phyloP scores from a whole-genome alignment of 164 flowering plant species.

The Brasenia schreberi region DNA sequence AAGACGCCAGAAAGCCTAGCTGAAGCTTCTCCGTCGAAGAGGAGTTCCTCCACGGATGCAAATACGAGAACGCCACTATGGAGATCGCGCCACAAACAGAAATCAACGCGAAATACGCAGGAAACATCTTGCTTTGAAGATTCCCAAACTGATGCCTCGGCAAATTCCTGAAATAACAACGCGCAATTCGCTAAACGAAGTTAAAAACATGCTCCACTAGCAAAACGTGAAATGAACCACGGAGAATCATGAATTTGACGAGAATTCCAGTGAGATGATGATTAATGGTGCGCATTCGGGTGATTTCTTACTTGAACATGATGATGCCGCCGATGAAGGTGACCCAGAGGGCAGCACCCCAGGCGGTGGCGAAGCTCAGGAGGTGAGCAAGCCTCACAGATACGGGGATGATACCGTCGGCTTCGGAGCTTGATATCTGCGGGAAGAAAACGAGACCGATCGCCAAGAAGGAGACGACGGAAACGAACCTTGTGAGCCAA shows the following conservation, averaged over 20 bases:
- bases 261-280: not conserved
- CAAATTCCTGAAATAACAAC: conserved; percentile 34
- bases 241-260: not conserved
- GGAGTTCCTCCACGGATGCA: conserved; percentile 80
- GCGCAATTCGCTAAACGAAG: not conserved
- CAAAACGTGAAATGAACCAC: not conserved
- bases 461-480: conserved; percentile 61
- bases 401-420: conserved; percentile 24
- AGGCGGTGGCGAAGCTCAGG: conserved; percentile 77
- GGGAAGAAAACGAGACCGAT: conserved; percentile 83
- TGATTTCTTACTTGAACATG: conserved; percentile 87
- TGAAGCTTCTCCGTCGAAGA: conserved; percentile 64
- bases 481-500: conserved; percentile 64
- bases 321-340: conserved; percentile 99
- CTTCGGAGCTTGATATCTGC: conserved; percentile 60
- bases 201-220: not conserved
- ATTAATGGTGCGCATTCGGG: not conserved
- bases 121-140: conserved; percentile 96
- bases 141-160: conserved; percentile 97
- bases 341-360: conserved; percentile 95
- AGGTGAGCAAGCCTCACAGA: conserved; percentile 64
- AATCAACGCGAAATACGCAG: conserved; percentile 81
- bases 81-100: conserved; percentile 57
- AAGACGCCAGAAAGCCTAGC: conserved; percentile 69
- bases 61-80: conserved; percentile 58